phyloP scores from a whole-genome alignment of 2,329 filamentous ascomycete genomes.

The Aureobasidium sp. region DNA sequence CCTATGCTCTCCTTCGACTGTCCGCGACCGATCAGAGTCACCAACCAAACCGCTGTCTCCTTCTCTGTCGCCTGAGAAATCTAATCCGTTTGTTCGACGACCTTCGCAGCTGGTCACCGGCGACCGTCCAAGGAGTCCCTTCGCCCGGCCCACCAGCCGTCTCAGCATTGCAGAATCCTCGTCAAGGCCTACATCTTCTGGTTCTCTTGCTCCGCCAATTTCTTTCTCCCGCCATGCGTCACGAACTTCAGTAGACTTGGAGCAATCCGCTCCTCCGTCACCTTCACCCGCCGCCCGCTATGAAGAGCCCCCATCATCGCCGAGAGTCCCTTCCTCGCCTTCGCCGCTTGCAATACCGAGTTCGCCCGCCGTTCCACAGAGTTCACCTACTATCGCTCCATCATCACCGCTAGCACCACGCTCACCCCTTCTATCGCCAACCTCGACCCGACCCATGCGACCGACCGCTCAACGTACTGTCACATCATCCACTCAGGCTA shows the following conservation, averaged over 20 bases:
- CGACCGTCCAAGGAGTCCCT: slow-evolving; percentile 37
- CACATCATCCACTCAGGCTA: slow-evolving; percentile 35
- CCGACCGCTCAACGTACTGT: slow-evolving; percentile 43
- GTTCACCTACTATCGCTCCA: slow-evolving; percentile 23
- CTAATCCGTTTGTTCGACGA: slow-evolving; percentile 40
- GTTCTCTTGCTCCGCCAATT: slow-evolving; percentile 1
- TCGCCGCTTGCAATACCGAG: slow-evolving; percentile 31
- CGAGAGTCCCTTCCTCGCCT: slow-evolving; percentile 33
- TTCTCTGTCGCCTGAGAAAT: slow-evolving; percentile 25
- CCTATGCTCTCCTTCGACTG: slow-evolving; percentile 41
- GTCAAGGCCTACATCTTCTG: slow-evolving; percentile 11
- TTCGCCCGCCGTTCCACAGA: slow-evolving; percentile 29
- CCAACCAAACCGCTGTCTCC: slow-evolving; percentile 24
- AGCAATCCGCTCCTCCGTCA: slow-evolving; percentile 21
- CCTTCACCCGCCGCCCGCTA: slow-evolving; percentile 20
- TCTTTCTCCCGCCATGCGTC: slow-evolving; percentile 17
- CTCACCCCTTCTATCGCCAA: slow-evolving; percentile 12
- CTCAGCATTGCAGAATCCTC: slow-evolving; percentile 30
- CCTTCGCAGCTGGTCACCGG: slow-evolving; percentile 35
- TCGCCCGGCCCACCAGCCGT: slow-evolving; percentile 36
- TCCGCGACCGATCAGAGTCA: slow-evolving; percentile 31
- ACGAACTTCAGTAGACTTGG: slow-evolving; percentile 16
- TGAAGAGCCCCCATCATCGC: slow-evolving; percentile 23
- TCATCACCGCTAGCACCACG: slow-evolving; percentile 7
- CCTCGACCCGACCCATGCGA: slow-evolving; percentile 27